phyloP scores from a whole-genome alignment of 495 filamentous ascomycete genomes.

The Choiromyces venosus region DNA sequence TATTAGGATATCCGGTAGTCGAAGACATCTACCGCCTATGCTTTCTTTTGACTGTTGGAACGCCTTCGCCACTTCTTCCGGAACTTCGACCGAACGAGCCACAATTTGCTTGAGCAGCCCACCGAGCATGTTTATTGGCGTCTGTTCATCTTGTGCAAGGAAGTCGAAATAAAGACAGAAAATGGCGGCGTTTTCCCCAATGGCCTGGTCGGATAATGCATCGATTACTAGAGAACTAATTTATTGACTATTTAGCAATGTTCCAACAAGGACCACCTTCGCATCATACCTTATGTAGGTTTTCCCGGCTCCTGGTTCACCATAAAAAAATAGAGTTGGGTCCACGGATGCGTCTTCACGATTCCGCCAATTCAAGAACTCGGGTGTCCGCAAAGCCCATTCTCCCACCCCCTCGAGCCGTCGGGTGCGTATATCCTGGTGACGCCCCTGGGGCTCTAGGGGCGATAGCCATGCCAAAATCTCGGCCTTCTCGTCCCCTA shows the following conservation, averaged over 20 bases:
- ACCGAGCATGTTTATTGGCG: background rate
- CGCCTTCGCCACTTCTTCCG: background rate
- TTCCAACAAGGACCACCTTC: background rate
- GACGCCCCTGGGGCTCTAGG: background rate
- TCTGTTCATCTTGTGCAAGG: background rate
- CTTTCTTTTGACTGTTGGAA: background rate
- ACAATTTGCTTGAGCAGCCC: background rate
- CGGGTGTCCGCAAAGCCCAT: background rate
- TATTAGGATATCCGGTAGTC: background rate
- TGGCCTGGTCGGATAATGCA: background rate
- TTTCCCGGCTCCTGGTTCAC: background rate
- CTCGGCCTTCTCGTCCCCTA: background rate
- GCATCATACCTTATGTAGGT: background rate
- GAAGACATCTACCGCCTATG: background rate
- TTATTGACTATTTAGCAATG: background rate
- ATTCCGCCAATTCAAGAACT: background rate
- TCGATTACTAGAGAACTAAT: background rate
- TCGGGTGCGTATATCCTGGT: background rate
- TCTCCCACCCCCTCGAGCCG: background rate
- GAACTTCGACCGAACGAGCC: background rate
- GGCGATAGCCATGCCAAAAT: background rate
- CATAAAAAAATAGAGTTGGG: background rate
- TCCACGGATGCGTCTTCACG: slow-evolving; percentile 2
- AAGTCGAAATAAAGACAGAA: background rate
- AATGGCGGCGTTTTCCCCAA: background rate